Conservation (phyloP, 2,329 filamentous ascomycete species). For the Neonectria magnoliae region DNA sequence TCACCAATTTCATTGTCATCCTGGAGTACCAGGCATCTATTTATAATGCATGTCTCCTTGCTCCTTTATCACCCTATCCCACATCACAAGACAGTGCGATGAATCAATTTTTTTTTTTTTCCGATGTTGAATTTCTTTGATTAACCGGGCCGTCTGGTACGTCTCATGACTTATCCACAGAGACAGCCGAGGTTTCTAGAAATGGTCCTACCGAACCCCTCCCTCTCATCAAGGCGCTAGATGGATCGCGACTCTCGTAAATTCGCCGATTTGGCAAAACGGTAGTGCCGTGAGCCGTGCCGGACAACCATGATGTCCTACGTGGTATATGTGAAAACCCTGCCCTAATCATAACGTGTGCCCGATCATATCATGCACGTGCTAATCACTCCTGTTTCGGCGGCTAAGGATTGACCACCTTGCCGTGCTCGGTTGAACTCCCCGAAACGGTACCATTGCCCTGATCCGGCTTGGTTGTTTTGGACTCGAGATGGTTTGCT, state of each 20-base stretch:
- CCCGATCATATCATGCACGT: conserved; percentile 28
- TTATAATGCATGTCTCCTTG: conserved; percentile 1
- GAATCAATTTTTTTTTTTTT: conserved; percentile 13
- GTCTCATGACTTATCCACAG: conserved; percentile 13
- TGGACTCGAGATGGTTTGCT: conserved; percentile 43
- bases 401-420: conserved; percentile 38
- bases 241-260: background rate
- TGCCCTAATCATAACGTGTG: conserved; percentile 14
- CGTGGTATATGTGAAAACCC: background rate
- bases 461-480: conserved; percentile 22
- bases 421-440: conserved; percentile 33
- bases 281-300: background rate
- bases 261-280: conserved; percentile 1
- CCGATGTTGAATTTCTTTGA: conserved; percentile 1
- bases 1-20: conserved; percentile 12
- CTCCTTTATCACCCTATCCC: conserved; percentile 12
- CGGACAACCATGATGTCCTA: conserved; percentile 6
- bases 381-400: conserved; percentile 7
- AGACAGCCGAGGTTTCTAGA: background rate
- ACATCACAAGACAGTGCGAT: conserved; percentile 4
- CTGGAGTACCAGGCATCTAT: background rate
- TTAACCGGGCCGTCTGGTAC: background rate
- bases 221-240: background rate
- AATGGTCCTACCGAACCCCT: background rate
- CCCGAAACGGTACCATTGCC: conserved; percentile 24